Evolutionary conservation across 441 rosid species (phyloP), one percentile per base, ranked within the genome.

Genomic region (Dalechampia spathulata): DNA sequence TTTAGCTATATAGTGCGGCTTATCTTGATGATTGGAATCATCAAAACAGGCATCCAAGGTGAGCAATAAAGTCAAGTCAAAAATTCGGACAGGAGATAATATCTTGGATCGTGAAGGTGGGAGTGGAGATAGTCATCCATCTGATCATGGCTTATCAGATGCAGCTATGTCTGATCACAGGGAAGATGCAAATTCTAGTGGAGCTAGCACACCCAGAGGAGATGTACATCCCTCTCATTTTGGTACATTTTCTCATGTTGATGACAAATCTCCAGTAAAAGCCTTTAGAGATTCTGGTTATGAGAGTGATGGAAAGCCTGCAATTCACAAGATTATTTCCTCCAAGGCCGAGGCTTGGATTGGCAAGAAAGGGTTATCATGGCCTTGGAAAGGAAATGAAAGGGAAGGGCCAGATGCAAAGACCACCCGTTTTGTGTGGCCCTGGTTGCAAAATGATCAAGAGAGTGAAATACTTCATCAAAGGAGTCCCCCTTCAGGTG

Each of bases 381-480:
- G 94, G 97, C 99, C 96, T 28, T 92, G 96, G 99, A 92, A 80
- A 73, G 95, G 86, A 62, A 83, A 78, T 62, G 99, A 80, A 71
- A 79, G 47, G 61, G 97, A 83, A 66, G 81, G 66, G 55, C 64
- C 74, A 27, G 96, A 89, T 57, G 72, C 68, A 68, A 80, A 52
- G 63, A 66, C 75, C 44, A 66, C 64, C 44, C 75, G 67, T 55
- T 81, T 83, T 22, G 67, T 59, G 63, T 77, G 82, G 80, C 78
- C 88, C 39, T 72, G 85, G 75, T 52, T 70, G 63, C 83, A 79
- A 15, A 74, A 58, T 62, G 93, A 86, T 62, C 81, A 74, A 58
- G 83, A 88, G 37, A 74, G 61, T 55, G 84, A 80, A 68, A 32
- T 59, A 19, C 39, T 32, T 69, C 77, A 71, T 38, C 87, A 68